Evolutionary conservation across 2,329 filamentous ascomycete species (phyloP), one percentile per base, ranked within the genome.

Genomic region (Colletotrichum sp.): DNA sequence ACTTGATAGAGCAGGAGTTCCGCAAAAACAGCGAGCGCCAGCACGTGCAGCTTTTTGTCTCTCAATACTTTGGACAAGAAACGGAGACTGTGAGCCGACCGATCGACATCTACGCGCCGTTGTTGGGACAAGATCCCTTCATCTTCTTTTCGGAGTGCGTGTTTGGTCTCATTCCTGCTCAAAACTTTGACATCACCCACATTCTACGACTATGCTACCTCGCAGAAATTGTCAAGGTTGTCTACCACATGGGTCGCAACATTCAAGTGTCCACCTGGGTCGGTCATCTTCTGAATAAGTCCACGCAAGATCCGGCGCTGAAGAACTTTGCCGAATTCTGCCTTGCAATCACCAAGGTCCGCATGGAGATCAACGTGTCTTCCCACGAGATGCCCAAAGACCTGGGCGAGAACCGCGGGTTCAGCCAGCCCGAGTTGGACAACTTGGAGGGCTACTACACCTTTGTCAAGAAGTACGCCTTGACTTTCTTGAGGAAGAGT

Each of bases 401-500:
- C 61, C 36, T 77, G 16, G 82, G 83, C 43, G 79, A 84, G 32
- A 88, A 90, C 79, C 80, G 81, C 26, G 91, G 87, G 4, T 92
- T 92, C 80, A 85, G 89, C 68, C 90, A 93, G 79, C 86, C 88
- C 9, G 88, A 87, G 13, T 85, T 93, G 63, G 85, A 91, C 72
- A 88, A 86, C 67, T 81, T 92, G 39, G 86, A 88, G 69, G 88
- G 87, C 36, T 90, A 90, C 83, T 91, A 92, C 79, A 84, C 84
- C 10, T 92, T 93, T 79, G 90, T 95, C 28, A 92, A 93, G 77
- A 96, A 94, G 80, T 99, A 99, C 81, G 95, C 96, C 6, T 88
- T 98, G n/a, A 90, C 92, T 0, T 99, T 98, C 86, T 88, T 99
- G 52, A 94, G 97, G 75, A 99, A 99, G 86, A 90, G 91, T 9